Evolutionary conservation across 2,329 filamentous ascomycete species (phyloP).

Genomic region (Hymenoscyphus infarciens): DNA sequence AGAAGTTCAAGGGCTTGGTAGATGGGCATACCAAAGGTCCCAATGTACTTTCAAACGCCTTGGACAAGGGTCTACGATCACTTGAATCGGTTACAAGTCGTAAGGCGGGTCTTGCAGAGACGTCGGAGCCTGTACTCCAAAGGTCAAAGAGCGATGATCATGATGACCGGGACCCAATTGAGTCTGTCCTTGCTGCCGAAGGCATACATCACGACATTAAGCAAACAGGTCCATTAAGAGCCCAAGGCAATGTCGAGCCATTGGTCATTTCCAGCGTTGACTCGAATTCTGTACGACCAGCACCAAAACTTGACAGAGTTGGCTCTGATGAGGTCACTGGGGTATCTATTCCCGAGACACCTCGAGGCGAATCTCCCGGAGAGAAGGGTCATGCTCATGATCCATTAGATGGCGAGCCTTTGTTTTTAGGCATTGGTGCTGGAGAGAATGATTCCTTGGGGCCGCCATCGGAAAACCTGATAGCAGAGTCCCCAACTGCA

Average conservation of each 20-base stretch:
- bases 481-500: slow-evolving; percentile 81
- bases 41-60: slow-evolving; percentile 51
- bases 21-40: slow-evolving; percentile 48
- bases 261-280: slow-evolving; percentile 1
- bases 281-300: background rate
- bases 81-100: slow-evolving; percentile 42
- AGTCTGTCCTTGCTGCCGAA: slow-evolving; percentile 48
- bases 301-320: background rate
- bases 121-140: slow-evolving; percentile 27
- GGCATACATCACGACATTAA: slow-evolving; percentile 48
- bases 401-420: slow-evolving; percentile 55
- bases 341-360: slow-evolving; percentile 19
- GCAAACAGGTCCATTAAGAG: slow-evolving; percentile 24
- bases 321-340: background rate
- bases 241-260: slow-evolving; percentile 13
- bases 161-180: slow-evolving; percentile 47
- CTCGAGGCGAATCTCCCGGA: slow-evolving; percentile 38
- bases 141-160: slow-evolving; percentile 49
- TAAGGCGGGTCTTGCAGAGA: slow-evolving; percentile 41
- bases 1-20: slow-evolving; percentile 78
- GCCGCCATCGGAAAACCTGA: slow-evolving; percentile 43
- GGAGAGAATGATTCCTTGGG: slow-evolving; percentile 46
- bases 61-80: slow-evolving; percentile 56
- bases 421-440: slow-evolving; percentile 74
- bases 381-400: slow-evolving; percentile 63